phyloP scores from a whole-genome alignment of 441 rosid genomes.

The Sinapis alba region DNA sequence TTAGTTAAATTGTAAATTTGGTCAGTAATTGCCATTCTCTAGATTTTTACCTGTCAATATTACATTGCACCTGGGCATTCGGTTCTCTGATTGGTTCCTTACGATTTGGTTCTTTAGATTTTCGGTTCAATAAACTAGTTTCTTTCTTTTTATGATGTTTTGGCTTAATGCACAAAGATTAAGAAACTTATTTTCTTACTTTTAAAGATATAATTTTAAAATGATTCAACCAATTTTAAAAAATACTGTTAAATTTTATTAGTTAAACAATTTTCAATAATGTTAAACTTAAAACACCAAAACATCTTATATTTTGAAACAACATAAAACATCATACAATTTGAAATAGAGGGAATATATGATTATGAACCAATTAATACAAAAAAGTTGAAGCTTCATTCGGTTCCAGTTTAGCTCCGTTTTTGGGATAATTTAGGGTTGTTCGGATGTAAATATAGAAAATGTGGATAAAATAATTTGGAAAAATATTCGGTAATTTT shows the following conservation, averaged over 20 bases:
- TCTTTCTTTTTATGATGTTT: too few species aligned
- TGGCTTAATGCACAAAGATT: too few species aligned
- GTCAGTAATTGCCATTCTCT: not conserved
- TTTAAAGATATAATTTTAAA: too few species aligned
- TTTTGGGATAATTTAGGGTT: not conserved
- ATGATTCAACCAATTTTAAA: too few species aligned
- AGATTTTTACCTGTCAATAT: not conserved
- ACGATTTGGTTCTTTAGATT: not conserved
- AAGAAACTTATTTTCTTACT: too few species aligned
- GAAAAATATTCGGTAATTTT: not conserved
- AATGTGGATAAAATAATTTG: not conserved
- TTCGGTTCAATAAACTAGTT: not conserved
- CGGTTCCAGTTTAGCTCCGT: not conserved
- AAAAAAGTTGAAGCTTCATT: not conserved
- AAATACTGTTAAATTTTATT: too few species aligned
- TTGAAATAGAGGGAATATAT: too few species aligned
- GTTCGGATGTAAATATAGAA: not conserved
- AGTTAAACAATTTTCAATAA: too few species aligned
- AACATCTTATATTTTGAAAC: too few species aligned
- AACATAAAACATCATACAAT: too few species aligned
- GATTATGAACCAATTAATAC: not conserved
- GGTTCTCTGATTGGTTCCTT: not conserved
- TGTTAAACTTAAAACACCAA: too few species aligned
- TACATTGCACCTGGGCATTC: not conserved
- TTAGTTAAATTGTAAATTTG: not conserved